Base-by-base conservation (phyloP, 768 basidiomycete species). In the Lentinula detonsa region DNA sequence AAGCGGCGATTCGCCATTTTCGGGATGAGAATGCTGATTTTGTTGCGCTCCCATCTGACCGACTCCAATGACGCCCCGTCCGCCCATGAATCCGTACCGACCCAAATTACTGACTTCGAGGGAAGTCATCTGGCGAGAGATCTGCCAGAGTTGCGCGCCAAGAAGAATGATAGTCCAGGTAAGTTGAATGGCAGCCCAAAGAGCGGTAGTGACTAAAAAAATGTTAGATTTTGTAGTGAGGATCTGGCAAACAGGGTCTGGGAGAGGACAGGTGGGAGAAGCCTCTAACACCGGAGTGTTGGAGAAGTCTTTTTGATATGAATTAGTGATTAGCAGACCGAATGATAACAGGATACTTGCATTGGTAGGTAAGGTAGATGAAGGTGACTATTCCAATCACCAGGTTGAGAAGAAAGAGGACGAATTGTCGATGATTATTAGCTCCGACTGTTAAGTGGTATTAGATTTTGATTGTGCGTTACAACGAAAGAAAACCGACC, bases 71-170 rank as follows among this genome's bases (percentile, higher is more conserved):
- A 85, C 85, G 0, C 86, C 91, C 43, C 92, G 86, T 0, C 95
- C 95, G 40, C 97, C 96, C 93, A 99, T 96, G 76, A 88, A 98
- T 11, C 97, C 96, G 68, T 88, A 98, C 50, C 96, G 84, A 3
- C 96, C 94, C 2, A 98, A 85, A 69, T 99, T 99, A 62, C 88
- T 88, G 3, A 98, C 93, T 70, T 99, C 96, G 59, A 95, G 81
- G 0, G 96, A 98, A 1, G 96, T 99, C 84, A 98, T 93, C 69
- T 98, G 95, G 28, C 88, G 84, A 2, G 88, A 84, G 58, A 98
- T 85, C 73, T 99, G 97, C 91, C 92, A 96, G 53, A 87, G 78
- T 67, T 99, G 96, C 4, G 87, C 86, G 49, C 81, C 84, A 51
- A 97, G 86, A 34, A 98, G 87, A 59, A 98, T 81, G 53, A 83